Evolutionary conservation across 345 rosid species (phyloP).

Genomic region (Hypericum androsaemum): DNA sequence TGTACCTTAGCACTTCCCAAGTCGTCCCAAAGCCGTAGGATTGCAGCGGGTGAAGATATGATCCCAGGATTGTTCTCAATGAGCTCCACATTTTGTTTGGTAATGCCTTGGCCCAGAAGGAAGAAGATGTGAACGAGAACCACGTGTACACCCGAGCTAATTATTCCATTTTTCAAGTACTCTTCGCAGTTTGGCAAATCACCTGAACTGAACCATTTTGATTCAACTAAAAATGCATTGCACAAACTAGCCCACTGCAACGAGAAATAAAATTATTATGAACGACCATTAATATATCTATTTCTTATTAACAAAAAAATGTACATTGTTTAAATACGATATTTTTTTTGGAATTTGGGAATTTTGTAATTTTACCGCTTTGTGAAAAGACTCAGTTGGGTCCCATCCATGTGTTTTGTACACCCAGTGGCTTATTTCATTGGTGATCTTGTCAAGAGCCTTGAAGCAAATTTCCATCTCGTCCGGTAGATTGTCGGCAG

Average conservation of each 20-base stretch:
- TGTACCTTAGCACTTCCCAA: background rate
- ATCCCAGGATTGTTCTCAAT: no score
- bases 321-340: no score
- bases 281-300: no score
- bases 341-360: no score
- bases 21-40: slow-evolving; percentile 2
- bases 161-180: slow-evolving; percentile 6
- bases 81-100: no score
- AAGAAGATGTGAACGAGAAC: no score
- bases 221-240: slow-evolving; percentile 4
- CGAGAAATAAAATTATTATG: background rate
- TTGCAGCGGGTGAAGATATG: no score
- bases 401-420: slow-evolving; percentile 29
- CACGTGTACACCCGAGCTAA: no score
- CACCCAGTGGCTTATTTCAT: slow-evolving; percentile 30
- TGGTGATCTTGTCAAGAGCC: slow-evolving; percentile 31
- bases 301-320: no score
- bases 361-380: slow-evolving; percentile 37
- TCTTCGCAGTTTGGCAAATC: background rate
- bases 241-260: background rate
- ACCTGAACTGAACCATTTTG: slow-evolving; percentile 3
- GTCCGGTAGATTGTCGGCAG: slow-evolving; percentile 22
- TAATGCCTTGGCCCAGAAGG: no score
- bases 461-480: slow-evolving; percentile 34
- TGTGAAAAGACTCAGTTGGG: slow-evolving; percentile 28